Evolutionary conservation across 208 protist species (phyloP).

Genomic region (Wallacemonas sp.): DNA sequence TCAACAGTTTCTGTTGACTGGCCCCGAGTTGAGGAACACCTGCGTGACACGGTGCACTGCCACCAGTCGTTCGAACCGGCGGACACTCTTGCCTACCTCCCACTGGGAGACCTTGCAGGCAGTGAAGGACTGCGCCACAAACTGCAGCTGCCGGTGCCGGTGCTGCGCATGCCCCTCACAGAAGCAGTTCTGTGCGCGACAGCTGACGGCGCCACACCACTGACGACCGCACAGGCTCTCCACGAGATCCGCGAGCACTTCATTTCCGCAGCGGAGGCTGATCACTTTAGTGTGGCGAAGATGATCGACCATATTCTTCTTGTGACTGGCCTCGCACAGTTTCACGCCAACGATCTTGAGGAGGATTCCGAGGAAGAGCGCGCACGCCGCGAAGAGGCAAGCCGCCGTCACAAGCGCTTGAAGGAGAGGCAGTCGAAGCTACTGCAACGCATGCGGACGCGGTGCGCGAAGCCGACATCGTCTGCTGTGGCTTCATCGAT

Average conservation of each 20-base stretch:
- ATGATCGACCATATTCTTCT: constrained; percentile 63
- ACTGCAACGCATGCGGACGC: constrained; percentile 54
- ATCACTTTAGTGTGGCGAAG: constrained; percentile 42
- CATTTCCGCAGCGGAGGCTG: constrained; percentile 12
- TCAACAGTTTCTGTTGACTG: constrained; percentile 21
- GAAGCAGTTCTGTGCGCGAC: not conserved
- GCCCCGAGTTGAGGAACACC: constrained; percentile 38
- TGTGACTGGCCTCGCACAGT: constrained; percentile 30
- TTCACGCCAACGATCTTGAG: not conserved
- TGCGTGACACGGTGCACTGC: constrained; percentile 25
- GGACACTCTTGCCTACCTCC: constrained; percentile 14
- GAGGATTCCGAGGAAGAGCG: constrained; percentile 17
- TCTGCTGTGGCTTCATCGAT: not conserved
- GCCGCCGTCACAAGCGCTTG: constrained; percentile 40
- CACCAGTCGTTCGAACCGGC: constrained; percentile 13
- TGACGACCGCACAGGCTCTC: constrained; percentile 34
- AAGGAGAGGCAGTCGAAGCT: constrained; percentile 72
- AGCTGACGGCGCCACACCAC: not conserved
- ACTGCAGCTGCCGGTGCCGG: constrained; percentile 28
- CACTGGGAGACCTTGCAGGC: constrained; percentile 31
- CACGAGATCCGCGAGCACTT: constrained; percentile 40
- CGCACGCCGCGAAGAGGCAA: constrained; percentile 17
- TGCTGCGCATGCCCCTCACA: not conserved
- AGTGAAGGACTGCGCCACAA: constrained; percentile 37
- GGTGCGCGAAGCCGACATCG: constrained; percentile 24